Percentiles rank a stretch among this genome's conserved stretches.
These are phyloP conservation scores for Boletus reticulatus DNA, from an alignment of 768 basidiomycete species.

Conservation along the genomic window DNA sequence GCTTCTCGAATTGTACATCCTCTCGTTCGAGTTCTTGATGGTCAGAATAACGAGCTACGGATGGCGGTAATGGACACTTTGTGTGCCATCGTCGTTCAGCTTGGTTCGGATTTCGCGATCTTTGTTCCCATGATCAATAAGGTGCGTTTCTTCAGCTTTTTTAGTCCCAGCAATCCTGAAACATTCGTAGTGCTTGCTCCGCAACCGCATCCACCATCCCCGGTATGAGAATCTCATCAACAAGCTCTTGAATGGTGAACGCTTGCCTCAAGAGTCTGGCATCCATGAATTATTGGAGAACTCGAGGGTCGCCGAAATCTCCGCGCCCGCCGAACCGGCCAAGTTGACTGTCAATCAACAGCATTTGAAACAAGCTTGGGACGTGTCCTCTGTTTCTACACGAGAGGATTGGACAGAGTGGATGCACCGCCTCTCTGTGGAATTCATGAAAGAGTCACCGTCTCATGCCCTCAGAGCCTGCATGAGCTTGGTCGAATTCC, in stretches of 20 bases:
- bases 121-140: constrained; percentile 98
- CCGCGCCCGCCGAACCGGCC: constrained; percentile 81
- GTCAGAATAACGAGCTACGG: constrained; percentile 73
- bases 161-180: background rate
- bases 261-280: constrained; percentile 81
- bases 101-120: constrained; percentile 95
- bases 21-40: constrained; percentile 80
- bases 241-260: constrained; percentile 89
- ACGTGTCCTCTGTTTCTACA: constrained; percentile 70
- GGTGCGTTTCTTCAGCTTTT: constrained; percentile 38
- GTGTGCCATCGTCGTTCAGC: constrained; percentile 87
- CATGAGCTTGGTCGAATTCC: constrained; percentile 89
- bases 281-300: constrained; percentile 70
- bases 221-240: constrained; percentile 87
- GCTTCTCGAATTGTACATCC: constrained; percentile 97
- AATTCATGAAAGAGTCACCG: constrained; percentile 97
- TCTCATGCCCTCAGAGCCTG: constrained; percentile 98
- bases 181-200: constrained; percentile 59
- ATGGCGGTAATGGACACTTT: constrained; percentile 90
- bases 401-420: constrained; percentile 93
- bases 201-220: constrained; percentile 73
- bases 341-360: constrained; percentile 96
- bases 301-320: constrained; percentile 64
- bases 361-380: constrained; percentile 96
- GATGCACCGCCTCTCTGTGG: constrained; percentile 90